Conservation (phyloP, 768 basidiomycete genomes). For the Leucocoprinus sp. region DNA sequence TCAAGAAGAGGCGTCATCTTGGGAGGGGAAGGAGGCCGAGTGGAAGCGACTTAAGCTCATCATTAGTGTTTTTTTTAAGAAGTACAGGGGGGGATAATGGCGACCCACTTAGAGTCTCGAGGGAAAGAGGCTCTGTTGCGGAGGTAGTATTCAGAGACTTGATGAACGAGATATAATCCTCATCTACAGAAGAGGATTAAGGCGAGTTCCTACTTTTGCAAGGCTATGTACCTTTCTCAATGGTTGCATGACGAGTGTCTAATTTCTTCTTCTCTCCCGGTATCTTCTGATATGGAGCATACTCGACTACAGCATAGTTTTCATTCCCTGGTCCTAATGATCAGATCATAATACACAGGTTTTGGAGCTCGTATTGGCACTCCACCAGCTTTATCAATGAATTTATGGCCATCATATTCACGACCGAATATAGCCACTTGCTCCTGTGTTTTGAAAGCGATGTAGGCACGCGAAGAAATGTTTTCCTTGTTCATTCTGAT, state of each 20-base stretch:
- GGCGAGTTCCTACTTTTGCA: neutral
- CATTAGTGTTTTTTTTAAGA: conserved; percentile 1
- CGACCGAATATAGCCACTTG: conserved; percentile 64
- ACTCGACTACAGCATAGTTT: conserved; percentile 85
- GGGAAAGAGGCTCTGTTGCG: conserved; percentile 45
- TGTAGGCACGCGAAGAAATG: conserved; percentile 82
- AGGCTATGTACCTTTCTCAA: conserved; percentile 70
- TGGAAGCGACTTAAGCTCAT: conserved; percentile 50
- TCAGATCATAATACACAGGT: too few relatives aligned
- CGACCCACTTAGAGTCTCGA: conserved; percentile 54
- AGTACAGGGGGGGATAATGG: neutral
- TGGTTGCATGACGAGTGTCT: conserved; percentile 78
- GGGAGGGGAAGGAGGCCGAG: conserved; percentile 49
- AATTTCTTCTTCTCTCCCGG: conserved; percentile 68
- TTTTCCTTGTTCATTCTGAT: conserved; percentile 79
- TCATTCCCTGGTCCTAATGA: conserved; percentile 83
- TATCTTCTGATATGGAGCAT: conserved; percentile 85
- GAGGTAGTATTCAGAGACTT: conserved; percentile 53
- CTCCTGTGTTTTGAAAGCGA: conserved; percentile 77
- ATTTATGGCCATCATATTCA: conserved; percentile 88
- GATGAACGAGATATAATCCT: conserved; percentile 77
- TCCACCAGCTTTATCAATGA: conserved; percentile 86
- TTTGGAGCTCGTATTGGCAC: too few relatives aligned
- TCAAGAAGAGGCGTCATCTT: conserved; percentile 90
- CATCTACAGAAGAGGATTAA: conserved; percentile 38